These are phyloP conservation scores for Priceomyces medius DNA, from an alignment of 805 yeast species.

Conservation along the genomic window DNA sequence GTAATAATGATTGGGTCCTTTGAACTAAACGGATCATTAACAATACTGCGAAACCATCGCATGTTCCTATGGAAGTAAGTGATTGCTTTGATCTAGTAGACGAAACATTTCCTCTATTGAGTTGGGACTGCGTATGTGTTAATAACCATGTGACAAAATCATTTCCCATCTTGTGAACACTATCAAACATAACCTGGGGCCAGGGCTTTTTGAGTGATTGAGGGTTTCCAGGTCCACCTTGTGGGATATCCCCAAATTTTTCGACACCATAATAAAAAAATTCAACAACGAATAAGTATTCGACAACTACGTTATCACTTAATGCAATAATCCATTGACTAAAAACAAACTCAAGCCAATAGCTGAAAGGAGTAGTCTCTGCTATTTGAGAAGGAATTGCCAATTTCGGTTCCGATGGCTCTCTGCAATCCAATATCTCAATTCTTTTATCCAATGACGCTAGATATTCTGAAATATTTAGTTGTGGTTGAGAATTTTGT, in stretches of 20 bases:
- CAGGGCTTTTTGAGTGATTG: conserved; percentile 22
- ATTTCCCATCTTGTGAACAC: conserved; percentile 41
- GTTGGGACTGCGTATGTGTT: conserved; percentile 36
- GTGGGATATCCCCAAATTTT: conserved; percentile 26
- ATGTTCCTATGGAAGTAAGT: conserved; percentile 33
- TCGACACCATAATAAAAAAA: conserved; percentile 58
- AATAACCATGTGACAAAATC: conserved; percentile 47
- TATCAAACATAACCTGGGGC: conserved; percentile 37
- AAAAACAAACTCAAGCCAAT: conserved; percentile 73
- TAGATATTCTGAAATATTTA: conserved; percentile 50
- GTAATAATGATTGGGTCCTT: conserved; percentile 60
- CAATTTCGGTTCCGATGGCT: conserved; percentile 49
- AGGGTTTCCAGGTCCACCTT: conserved; percentile 9
- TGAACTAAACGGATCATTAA: conserved; percentile 73
- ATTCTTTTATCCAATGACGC: conserved; percentile 55
- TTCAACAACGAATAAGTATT: conserved; percentile 68
- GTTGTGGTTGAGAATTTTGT: conserved; percentile 10
- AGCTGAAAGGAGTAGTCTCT: conserved; percentile 63
- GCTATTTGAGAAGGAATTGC: conserved; percentile 84
- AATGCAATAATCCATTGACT: conserved; percentile 71
- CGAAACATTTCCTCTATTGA: conserved; percentile 31
- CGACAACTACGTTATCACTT: conserved; percentile 74
- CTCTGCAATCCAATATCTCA: conserved; percentile 42
- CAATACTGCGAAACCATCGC: conserved; percentile 77
- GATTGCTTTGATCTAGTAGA: conserved; percentile 26